A percentile compares a stretch with the other conserved stretches of the same genome.
Conservation (phyloP, 1,139 yeast genomes). For the Candida tetrigidarum region DNA sequence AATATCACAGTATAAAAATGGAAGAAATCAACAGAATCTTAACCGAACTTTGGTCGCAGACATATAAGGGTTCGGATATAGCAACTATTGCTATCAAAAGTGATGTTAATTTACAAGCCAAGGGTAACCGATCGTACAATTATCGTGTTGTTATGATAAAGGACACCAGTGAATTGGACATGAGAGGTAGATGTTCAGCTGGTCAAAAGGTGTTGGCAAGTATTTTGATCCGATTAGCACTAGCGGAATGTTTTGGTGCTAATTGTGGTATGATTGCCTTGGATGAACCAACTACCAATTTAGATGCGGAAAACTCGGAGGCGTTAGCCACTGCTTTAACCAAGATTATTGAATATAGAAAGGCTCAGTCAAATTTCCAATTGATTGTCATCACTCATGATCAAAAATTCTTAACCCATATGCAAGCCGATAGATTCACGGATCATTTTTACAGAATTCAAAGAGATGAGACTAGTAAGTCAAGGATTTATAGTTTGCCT, state of each 20-base stretch:
- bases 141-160: slow-evolving; percentile 96
- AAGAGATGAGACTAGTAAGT: slow-evolving; percentile 80
- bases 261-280: slow-evolving; percentile 95
- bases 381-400: slow-evolving; percentile 95
- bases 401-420: slow-evolving; percentile 82
- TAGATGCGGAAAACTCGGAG: slow-evolving; percentile 88
- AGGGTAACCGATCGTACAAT: slow-evolving; percentile 77
- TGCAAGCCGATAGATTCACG: slow-evolving; percentile 86
- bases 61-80: slow-evolving; percentile 95
- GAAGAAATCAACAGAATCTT: slow-evolving; percentile 85
- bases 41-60: slow-evolving; percentile 91
- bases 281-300: slow-evolving; percentile 97
- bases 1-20: slow-evolving; percentile 91
- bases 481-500: slow-evolving; percentile 61
- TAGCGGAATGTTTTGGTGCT: slow-evolving; percentile 95
- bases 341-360: slow-evolving; percentile 74
- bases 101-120: slow-evolving; percentile 64
- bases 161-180: slow-evolving; percentile 88
- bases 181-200: slow-evolving; percentile 98
- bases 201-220: slow-evolving; percentile 97
- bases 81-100: slow-evolving; percentile 88
- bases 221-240: slow-evolving; percentile 85
- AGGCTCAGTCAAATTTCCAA: slow-evolving; percentile 86
- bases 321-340: slow-evolving; percentile 83
- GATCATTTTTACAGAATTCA: slow-evolving; percentile 85